These are phyloP conservation scores for Candida qinlingensis DNA, from an alignment of 805 yeast species.

Conservation along the genomic window DNA sequence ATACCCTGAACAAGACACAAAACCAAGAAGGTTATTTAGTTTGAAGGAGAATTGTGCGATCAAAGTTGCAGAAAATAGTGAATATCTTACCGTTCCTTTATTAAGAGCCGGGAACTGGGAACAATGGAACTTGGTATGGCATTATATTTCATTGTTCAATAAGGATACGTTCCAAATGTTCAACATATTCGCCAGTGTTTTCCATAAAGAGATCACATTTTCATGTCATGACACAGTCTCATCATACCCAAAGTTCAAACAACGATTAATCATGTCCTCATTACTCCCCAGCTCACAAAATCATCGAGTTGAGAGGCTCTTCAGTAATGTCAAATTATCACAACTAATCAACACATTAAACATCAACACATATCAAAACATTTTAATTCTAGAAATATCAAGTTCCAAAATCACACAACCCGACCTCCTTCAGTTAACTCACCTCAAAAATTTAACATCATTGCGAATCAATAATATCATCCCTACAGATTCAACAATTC, in stretches of 20 bases:
- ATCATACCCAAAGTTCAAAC: conserved; percentile 12
- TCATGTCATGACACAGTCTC: conserved; percentile 14
- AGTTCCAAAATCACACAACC: conserved; percentile 9
- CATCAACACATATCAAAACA: conserved; percentile 10
- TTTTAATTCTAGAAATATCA: conserved; percentile 17
- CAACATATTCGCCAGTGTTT: conserved; percentile 24
- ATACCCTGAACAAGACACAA: not conserved
- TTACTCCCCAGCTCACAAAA: conserved; percentile 17
- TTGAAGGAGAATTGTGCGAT: conserved; percentile 23
- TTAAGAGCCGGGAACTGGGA: conserved; percentile 21
- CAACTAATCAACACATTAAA: conserved; percentile 13
- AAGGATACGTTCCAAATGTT: conserved; percentile 28
- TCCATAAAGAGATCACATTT: conserved; percentile 13
- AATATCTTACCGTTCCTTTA: conserved; percentile 17
- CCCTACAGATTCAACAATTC: conserved; percentile 16
- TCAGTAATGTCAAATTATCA: conserved; percentile 20
- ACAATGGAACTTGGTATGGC: conserved; percentile 32
- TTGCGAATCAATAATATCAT: conserved; percentile 12
- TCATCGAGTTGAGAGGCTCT: conserved; percentile 33
- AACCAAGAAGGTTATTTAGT: conserved; percentile 8
- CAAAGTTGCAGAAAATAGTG: conserved; percentile 23
- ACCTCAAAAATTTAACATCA: conserved; percentile 15
- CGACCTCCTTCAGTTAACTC: conserved; percentile 17
- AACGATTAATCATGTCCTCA: conserved; percentile 13
- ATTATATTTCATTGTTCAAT: conserved; percentile 23